These are phyloP conservation scores for Tagetes patula DNA, from an alignment of 129 eudicot species.

Conservation along the genomic window DNA sequence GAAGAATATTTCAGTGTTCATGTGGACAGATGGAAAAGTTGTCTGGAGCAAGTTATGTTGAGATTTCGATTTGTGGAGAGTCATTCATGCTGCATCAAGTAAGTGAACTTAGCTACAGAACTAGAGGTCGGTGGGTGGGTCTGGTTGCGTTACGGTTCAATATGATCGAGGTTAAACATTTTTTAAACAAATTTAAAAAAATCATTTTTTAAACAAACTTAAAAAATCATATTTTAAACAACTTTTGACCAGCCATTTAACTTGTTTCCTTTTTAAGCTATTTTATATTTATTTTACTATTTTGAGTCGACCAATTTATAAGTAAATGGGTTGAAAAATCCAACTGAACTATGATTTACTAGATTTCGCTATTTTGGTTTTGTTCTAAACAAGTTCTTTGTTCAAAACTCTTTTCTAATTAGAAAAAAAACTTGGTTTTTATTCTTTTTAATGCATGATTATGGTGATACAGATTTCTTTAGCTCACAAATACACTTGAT, in stretches of 20 bases:
- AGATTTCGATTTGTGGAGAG: conserved; percentile 83
- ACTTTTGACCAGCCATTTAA: background rate
- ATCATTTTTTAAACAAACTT: background rate
- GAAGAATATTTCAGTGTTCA: conserved; percentile 72
- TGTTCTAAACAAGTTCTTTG: conserved; percentile 12
- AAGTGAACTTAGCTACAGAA: conserved; percentile 27
- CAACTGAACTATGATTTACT: background rate
- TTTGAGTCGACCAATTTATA: too few species aligned
- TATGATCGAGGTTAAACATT: background rate
- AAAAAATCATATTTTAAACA: background rate
- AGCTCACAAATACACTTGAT: conserved; percentile 1
- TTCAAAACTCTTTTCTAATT: background rate
- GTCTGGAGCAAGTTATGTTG: conserved; percentile 57
- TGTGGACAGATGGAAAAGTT: conserved; percentile 75
- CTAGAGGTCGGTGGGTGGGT: conserved; percentile 2
- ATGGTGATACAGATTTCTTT: background rate
- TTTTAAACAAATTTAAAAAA: background rate
- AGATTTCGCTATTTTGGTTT: conserved; percentile 4
- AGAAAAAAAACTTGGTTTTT: background rate
- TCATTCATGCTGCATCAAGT: conserved; percentile 99
- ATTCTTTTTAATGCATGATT: background rate
- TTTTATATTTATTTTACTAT: too few species aligned
- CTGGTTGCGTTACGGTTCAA: background rate
- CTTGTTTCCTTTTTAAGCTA: background rate
- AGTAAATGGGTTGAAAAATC: background rate